Percentiles rank a stretch among this genome's conserved stretches.
Evolutionary conservation across 2,329 filamentous ascomycete genomes (phyloP).

Genomic region (Celoporthe dispersa): DNA sequence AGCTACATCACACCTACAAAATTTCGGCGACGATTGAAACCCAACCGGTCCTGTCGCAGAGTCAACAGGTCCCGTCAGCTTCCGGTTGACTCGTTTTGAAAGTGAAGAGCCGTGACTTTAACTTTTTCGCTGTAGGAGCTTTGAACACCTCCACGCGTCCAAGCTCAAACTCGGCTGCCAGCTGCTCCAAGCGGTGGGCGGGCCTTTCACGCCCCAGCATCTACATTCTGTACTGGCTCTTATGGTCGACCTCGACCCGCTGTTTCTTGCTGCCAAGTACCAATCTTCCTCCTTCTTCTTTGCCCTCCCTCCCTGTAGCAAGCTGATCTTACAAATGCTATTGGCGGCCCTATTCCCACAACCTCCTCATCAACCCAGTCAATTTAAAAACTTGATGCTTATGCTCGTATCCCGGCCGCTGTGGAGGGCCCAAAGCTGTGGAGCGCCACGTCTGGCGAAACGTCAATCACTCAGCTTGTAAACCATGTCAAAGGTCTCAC

Average conservation of each 20-base stretch:
- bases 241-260: background rate
- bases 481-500: background rate
- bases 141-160: background rate
- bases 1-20: background rate
- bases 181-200: background rate
- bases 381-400: background rate
- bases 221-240: background rate
- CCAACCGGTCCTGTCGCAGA: background rate
- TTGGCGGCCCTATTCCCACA: background rate
- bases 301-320: background rate
- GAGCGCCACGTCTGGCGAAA: background rate
- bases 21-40: slow-evolving; percentile 1
- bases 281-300: background rate
- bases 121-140: background rate
- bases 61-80: background rate
- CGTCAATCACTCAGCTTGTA: slow-evolving; percentile 8
- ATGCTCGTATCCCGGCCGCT: background rate
- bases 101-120: background rate
- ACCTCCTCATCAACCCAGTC: background rate
- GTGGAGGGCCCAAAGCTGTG: background rate
- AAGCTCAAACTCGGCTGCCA: background rate
- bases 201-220: background rate
- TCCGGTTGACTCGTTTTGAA: background rate
- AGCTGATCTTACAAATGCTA: background rate
- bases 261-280: background rate